Percentiles rank a stretch among this genome's conserved stretches.
Evolutionary conservation across 1,284 basidiomycete species (phyloP).

Genomic region (Phellopilus nigrolimitatus): DNA sequence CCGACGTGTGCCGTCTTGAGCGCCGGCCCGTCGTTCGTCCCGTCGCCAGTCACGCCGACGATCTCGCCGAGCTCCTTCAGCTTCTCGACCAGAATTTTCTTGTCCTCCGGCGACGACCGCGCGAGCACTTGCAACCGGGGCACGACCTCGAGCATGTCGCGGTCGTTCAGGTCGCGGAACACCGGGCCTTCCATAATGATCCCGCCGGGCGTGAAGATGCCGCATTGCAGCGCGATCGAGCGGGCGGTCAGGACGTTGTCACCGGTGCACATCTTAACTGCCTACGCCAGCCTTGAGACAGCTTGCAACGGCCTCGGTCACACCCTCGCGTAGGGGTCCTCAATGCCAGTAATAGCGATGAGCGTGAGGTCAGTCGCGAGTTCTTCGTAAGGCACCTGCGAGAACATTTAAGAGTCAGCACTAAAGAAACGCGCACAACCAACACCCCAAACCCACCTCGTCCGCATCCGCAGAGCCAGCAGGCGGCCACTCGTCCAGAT

Average conservation of each 20-base stretch:
- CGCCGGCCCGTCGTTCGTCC: conserved; percentile 97
- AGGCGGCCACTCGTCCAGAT: conserved; percentile 88
- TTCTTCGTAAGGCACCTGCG: conserved; percentile 63
- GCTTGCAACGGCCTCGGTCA: conserved; percentile 81
- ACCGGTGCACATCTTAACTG: conserved; percentile 98
- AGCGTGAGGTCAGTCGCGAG: conserved; percentile 77
- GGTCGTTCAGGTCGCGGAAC: conserved; percentile 55
- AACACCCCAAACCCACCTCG: conserved; percentile 38
- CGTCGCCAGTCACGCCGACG: conserved; percentile 97
- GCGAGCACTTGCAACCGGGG: conserved; percentile 78
- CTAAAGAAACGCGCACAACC: conserved; percentile 12
- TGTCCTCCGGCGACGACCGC: conserved; percentile 97
- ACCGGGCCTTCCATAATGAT: conserved; percentile 96
- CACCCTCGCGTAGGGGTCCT: conserved; percentile 94
- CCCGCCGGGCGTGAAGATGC: conserved; percentile 88
- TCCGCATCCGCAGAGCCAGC: conserved; percentile 40
- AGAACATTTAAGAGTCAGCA: conserved; percentile 22
- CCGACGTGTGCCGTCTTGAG: conserved; percentile 93
- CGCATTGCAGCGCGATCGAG: conserved; percentile 93
- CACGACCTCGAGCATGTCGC: conserved; percentile 59
- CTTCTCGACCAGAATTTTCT: conserved; percentile 88
- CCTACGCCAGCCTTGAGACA: conserved; percentile 90
- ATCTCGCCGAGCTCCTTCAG: conserved; percentile 87
- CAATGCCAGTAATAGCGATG: conserved; percentile 88
- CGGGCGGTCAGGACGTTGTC: conserved; percentile 94